Percentiles rank a stretch among this genome's conserved stretches.
phyloP scores from a whole-genome alignment of 768 basidiomycete species.

The Tricholoma sp. region DNA sequence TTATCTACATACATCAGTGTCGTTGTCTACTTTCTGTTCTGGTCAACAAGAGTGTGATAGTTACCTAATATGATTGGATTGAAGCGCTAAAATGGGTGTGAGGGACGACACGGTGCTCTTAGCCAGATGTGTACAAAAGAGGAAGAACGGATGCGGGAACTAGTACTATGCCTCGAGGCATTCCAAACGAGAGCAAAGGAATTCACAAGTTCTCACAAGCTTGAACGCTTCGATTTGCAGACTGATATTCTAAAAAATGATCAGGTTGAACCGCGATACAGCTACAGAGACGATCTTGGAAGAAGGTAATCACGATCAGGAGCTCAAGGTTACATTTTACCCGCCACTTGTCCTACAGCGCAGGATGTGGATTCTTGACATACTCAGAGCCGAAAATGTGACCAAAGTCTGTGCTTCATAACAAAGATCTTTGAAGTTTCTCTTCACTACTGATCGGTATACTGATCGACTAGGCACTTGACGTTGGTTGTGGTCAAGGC shows the following conservation, averaged over 20 bases:
- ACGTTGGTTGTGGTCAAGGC: constrained; percentile 84
- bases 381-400: constrained; percentile 52
- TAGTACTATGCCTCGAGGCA: constrained; percentile 3
- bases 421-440: not conserved
- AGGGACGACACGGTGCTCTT: too few species aligned
- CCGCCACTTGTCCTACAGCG: constrained; percentile 67
- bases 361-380: constrained; percentile 65
- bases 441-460: not conserved
- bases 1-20: constrained; percentile 34
- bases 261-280: constrained; percentile 5
- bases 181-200: too few species aligned
- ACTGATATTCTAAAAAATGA: not conserved
- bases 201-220: not conserved
- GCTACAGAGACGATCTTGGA: constrained; percentile 7
- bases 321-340: constrained; percentile 56
- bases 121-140: too few species aligned
- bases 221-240: not conserved
- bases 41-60: too few species aligned
- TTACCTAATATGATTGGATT: not conserved
- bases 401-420: constrained; percentile 38
- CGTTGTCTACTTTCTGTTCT: not conserved
- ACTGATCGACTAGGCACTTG: constrained; percentile 50
- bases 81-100: too few species aligned
- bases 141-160: too few species aligned
- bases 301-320: constrained; percentile 18